Percentiles rank a stretch among this genome's conserved stretches.
Evolutionary conservation across 345 rosid species (phyloP).

Genomic region (Jatropha curcas): DNA sequence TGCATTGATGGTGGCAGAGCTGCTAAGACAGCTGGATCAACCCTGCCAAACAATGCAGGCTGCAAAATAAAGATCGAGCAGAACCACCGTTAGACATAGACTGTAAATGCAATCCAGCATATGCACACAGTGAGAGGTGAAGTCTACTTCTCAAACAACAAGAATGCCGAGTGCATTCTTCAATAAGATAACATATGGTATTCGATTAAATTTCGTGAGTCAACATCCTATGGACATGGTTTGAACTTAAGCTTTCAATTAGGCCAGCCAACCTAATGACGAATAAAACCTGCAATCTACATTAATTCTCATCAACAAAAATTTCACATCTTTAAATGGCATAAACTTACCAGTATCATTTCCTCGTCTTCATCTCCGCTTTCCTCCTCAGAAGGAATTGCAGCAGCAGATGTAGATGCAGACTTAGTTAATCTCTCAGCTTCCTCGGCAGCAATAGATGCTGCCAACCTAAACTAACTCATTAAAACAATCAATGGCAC

Average conservation of each 20-base stretch:
- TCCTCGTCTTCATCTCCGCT: conserved; percentile 55
- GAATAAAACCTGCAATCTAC: neutral
- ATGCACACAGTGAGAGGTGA: neutral
- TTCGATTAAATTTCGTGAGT: neutral
- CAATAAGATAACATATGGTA: neutral
- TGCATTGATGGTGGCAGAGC: conserved; percentile 92
- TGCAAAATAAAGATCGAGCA: conserved; percentile 27
- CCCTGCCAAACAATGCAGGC: conserved; percentile 60
- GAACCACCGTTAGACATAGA: neutral
- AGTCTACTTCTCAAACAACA: neutral
- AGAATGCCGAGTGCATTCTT: too few relatives aligned
- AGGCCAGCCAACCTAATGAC: conserved; percentile 1
- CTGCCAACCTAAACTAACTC: conserved; percentile 60
- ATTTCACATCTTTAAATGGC: neutral
- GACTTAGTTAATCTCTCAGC: conserved; percentile 28
- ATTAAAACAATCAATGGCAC: conserved; percentile 21
- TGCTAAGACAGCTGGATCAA: conserved; percentile 85
- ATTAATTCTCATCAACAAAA: neutral
- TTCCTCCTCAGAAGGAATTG: conserved; percentile 41
- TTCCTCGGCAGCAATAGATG: conserved; percentile 59
- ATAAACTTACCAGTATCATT: conserved; percentile 32
- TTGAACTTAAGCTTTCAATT: neutral
- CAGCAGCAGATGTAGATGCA: conserved; percentile 48
- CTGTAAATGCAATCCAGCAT: neutral
- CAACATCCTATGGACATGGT: neutral